Evolutionary conservation across 768 basidiomycete genomes (phyloP), one percentile per base, ranked within the genome.

Genomic region (Trametes maxima): DNA sequence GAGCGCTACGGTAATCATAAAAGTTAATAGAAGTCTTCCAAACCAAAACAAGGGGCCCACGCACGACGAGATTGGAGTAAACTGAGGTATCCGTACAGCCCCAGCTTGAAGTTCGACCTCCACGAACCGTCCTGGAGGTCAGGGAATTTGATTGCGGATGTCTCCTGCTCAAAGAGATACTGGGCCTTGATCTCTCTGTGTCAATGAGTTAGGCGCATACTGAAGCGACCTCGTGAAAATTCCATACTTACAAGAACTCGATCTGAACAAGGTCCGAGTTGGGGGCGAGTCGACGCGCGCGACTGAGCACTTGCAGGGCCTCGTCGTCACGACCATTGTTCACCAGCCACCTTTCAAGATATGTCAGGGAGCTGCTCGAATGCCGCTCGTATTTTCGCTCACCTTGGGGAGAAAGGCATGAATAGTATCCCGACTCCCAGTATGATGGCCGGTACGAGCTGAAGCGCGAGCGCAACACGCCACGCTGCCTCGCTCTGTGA

Each of bases 381-480:
- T 5, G 25, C 35, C 3, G 52, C n/a, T 25, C 10, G 40, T 42
- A 54, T 53, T 24, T 28, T 13, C 21, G 63, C 73, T 37, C 71
- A 84, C 83, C 88, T 77, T 16, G 91, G 91, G 19, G 88, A 90
- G 76, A 88, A 89, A 1, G 91, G 91, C 83, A 92, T 86, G 72
- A 87, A 91, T 49, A 88, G 57, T 43, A 90, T 86, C 4, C 91
- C 91, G 37, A 81, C 67, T 28, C 85, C 87, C 24, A 94, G 82
- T 59, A 90, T 79, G 36, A 90, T 48, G 14, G 89, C 90, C 14
- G 91, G 91, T 1, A 87, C 82, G 50, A 92, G 78, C 66, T 94
- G 91, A 16, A 92, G 79, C 19, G 80, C 87, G 6, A 92, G 76
- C 2, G 91, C 88, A 55, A 93, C 75, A 52, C 88, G 80, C 90